Evolutionary conservation across 2,329 filamentous ascomycete species (phyloP).

Genomic region (Verruconis gallopava): DNA sequence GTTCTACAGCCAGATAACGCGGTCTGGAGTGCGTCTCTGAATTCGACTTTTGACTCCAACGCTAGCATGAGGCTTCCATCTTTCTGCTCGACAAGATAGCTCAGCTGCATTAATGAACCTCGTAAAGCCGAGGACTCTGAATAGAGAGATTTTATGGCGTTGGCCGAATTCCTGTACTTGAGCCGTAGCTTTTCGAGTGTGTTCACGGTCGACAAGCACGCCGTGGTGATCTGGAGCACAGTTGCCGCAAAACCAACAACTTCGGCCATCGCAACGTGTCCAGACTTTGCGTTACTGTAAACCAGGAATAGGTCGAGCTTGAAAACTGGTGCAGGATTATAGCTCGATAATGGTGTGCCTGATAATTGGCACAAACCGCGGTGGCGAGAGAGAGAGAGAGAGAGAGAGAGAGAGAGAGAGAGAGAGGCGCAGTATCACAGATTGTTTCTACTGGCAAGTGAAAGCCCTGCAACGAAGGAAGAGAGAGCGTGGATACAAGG

Average conservation of each 20-base stretch:
- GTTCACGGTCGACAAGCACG: neutral
- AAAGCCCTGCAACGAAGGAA: no score
- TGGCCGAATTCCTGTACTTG: neutral
- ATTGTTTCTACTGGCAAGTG: no score
- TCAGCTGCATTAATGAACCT: conserved; percentile 1
- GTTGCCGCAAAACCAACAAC: neutral
- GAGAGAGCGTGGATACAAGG: no score
- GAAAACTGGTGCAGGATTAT: no score
- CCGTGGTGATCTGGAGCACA: neutral
- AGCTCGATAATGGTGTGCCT: no score
- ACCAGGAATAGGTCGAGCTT: no score
- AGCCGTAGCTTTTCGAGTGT: neutral
- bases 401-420: no score
- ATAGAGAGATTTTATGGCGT: neutral
- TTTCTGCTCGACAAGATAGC: neutral
- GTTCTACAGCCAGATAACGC: conserved; percentile 3
- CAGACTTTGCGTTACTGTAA: neutral
- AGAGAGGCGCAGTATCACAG: no score
- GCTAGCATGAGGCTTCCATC: neutral
- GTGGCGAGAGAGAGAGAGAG: no score
- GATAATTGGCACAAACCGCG: no score
- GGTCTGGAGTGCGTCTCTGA: neutral
- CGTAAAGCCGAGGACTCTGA: neutral
- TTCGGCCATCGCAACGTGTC: neutral
- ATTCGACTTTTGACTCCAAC: conserved; percentile 1